Evolutionary conservation across 768 basidiomycete genomes (phyloP).

Genomic region (Infundibulicybe gibba): DNA sequence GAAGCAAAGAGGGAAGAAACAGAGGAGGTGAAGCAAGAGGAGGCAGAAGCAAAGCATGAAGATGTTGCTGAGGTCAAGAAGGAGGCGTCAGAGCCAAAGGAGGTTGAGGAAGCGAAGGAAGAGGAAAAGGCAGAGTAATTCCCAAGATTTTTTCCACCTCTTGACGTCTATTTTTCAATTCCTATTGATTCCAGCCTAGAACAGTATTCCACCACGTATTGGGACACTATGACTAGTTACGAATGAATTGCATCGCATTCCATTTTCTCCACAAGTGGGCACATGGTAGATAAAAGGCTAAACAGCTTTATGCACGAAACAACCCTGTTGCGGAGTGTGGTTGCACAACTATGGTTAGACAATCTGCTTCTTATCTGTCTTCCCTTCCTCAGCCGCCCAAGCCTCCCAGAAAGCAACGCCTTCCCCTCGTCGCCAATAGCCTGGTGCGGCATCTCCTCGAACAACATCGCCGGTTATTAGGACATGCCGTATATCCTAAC

Average conservation of each 20-base stretch:
- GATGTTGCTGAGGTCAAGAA: slow-evolving; percentile 24
- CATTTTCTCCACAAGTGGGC: no score
- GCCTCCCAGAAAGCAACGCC: slow-evolving; percentile 70
- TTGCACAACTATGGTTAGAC: neutral
- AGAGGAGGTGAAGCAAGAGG: slow-evolving; percentile 25
- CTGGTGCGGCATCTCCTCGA: slow-evolving; percentile 53
- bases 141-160: neutral
- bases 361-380: neutral
- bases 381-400: slow-evolving; percentile 67
- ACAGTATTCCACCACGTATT: no score
- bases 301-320: no score
- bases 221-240: no score
- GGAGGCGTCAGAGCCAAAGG: slow-evolving; percentile 13
- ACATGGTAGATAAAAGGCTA: no score
- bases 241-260: no score
- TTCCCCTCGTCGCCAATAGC: slow-evolving; percentile 75
- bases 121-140: slow-evolving; percentile 28
- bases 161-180: neutral
- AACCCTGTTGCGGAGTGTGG: no score
- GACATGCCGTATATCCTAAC: slow-evolving; percentile 71
- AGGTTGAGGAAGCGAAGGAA: slow-evolving; percentile 16
- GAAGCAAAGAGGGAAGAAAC: slow-evolving; percentile 19
- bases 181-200: no score
- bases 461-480: slow-evolving; percentile 75
- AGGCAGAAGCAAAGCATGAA: slow-evolving; percentile 21